Conservation (phyloP, 2,329 filamentous ascomycete species). For the Cercospora zeina region DNA sequence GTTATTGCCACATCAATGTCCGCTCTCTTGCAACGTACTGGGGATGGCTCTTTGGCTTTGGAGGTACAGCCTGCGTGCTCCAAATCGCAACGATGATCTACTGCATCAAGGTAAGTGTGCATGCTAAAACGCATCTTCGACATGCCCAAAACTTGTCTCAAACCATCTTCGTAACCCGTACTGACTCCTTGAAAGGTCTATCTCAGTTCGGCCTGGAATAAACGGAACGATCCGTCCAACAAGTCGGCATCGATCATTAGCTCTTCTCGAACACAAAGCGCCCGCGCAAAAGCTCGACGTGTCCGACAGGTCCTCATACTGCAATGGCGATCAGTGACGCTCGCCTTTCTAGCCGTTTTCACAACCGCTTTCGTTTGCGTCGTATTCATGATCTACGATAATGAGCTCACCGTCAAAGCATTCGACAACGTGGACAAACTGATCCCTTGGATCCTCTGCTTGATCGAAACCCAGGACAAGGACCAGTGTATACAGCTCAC, state of each 20-base stretch:
- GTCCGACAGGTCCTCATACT: slow-evolving; percentile 76
- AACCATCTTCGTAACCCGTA: too few species aligned
- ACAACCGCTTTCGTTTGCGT: slow-evolving; percentile 33
- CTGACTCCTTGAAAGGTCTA: slow-evolving; percentile 31
- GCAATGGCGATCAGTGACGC: slow-evolving; percentile 79
- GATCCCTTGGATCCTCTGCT: slow-evolving; percentile 34
- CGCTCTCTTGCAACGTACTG: slow-evolving; percentile 44
- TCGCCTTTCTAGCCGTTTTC: slow-evolving; percentile 72
- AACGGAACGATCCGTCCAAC: slow-evolving; percentile 28
- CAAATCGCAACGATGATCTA: slow-evolving; percentile 42
- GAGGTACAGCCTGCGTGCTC: slow-evolving; percentile 38
- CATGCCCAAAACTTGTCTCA: too few species aligned
- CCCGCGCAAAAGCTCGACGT: slow-evolving; percentile 68
- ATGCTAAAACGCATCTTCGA: too few species aligned
- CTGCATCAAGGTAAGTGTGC: slow-evolving; percentile 33
- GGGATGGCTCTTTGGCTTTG: slow-evolving; percentile 43
- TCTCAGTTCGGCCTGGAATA: slow-evolving; percentile 27
- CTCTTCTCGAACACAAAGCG: slow-evolving; percentile 26
- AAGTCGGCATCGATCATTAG: slow-evolving; percentile 26
- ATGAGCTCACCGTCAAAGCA: slow-evolving; percentile 24
- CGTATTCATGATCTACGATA: slow-evolving; percentile 33
- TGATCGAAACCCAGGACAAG: slow-evolving; percentile 30
- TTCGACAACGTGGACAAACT: slow-evolving; percentile 29
- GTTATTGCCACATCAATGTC: slow-evolving; percentile 83
- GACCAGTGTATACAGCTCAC: slow-evolving; percentile 28